Evolutionary conservation across 2,329 filamentous ascomycete genomes (phyloP).

Genomic region (Trichophyton simii): DNA sequence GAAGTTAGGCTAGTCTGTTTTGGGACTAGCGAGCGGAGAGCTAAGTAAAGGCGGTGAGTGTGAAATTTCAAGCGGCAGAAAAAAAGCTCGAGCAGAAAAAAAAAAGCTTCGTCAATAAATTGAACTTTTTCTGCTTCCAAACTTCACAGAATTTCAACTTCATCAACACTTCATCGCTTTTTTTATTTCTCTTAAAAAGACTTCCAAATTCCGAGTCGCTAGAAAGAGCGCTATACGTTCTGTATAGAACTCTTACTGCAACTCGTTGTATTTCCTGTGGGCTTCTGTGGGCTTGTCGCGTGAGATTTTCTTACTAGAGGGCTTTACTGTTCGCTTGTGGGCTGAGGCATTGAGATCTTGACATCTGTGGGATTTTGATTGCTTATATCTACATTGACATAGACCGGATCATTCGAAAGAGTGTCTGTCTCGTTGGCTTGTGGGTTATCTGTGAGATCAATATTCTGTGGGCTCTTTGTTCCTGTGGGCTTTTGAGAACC

Average conservation of each 20-base stretch:
- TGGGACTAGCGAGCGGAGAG: not conserved
- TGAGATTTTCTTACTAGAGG: slow-evolving; percentile 26
- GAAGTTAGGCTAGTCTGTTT: not conserved
- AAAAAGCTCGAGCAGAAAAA: slow-evolving; percentile 15
- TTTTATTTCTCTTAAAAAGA: slow-evolving; percentile 14
- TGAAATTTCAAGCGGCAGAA: slow-evolving; percentile 3
- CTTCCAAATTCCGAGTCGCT: slow-evolving; percentile 21
- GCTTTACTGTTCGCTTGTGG: slow-evolving; percentile 19
- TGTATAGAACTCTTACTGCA: slow-evolving; percentile 14
- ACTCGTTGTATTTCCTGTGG: slow-evolving; percentile 21
- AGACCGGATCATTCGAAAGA: slow-evolving; percentile 27
- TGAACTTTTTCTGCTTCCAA: not conserved
- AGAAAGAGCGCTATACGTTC: not conserved
- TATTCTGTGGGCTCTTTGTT: slow-evolving; percentile 13
- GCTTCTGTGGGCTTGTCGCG: slow-evolving; percentile 28
- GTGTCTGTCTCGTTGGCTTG: slow-evolving; percentile 1
- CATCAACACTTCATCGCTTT: slow-evolving; percentile 5
- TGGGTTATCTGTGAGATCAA: slow-evolving; percentile 1
- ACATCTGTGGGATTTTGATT: slow-evolving; percentile 3
- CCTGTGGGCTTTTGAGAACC: slow-evolving; percentile 9
- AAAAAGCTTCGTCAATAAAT: not conserved
- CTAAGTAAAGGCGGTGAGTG: slow-evolving; percentile 20
- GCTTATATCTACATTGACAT: slow-evolving; percentile 4
- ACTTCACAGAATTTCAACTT: not conserved
- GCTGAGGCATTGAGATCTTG: slow-evolving; percentile 32